Percentiles rank a stretch among this genome's conserved stretches.
Conservation (phyloP, 192 early-diverging fungal genomes). For the Chytriomyces sp. region DNA sequence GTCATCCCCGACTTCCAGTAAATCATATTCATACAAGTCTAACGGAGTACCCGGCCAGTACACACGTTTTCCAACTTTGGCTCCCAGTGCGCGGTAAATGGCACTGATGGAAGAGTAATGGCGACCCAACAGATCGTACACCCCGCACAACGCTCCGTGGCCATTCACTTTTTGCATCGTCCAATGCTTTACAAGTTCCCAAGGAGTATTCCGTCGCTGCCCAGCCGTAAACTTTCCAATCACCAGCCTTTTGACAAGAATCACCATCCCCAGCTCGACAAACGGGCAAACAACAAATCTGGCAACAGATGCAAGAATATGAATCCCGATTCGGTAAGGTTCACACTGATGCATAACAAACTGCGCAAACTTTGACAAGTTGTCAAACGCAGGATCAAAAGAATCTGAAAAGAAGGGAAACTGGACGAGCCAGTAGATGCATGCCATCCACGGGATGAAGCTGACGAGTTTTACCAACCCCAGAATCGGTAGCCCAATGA, state of each 20-base stretch:
- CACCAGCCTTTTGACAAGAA: slow-evolving; percentile 40
- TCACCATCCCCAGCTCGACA: slow-evolving; percentile 30
- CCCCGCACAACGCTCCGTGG: slow-evolving; percentile 41
- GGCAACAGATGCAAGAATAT: slow-evolving; percentile 41
- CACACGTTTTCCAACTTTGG: slow-evolving; percentile 49
- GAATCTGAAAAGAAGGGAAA: slow-evolving; percentile 30
- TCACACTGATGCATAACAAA: slow-evolving; percentile 42
- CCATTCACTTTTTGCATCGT: slow-evolving; percentile 43
- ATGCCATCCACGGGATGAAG: slow-evolving; percentile 44
- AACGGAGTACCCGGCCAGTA: slow-evolving; percentile 55
- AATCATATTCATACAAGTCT: slow-evolving; percentile 43
- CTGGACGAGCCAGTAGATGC: slow-evolving; percentile 42
- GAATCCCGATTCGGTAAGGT: slow-evolving; percentile 44
- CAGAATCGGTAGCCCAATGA: slow-evolving; percentile 37
- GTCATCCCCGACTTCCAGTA: slow-evolving; percentile 52
- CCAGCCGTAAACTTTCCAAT: slow-evolving; percentile 18
- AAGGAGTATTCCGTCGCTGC: neutral
- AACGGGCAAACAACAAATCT: slow-evolving; percentile 38
- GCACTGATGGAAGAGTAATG: slow-evolving; percentile 49
- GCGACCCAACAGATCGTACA: slow-evolving; percentile 41
- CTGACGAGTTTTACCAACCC: slow-evolving; percentile 37
- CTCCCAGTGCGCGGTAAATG: slow-evolving; percentile 48
- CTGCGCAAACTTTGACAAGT: slow-evolving; percentile 26
- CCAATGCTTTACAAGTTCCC: slow-evolving; percentile 27
- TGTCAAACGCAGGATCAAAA: neutral